phyloP scores from a whole-genome alignment of 768 basidiomycete species.

The Mycena belliarum region DNA sequence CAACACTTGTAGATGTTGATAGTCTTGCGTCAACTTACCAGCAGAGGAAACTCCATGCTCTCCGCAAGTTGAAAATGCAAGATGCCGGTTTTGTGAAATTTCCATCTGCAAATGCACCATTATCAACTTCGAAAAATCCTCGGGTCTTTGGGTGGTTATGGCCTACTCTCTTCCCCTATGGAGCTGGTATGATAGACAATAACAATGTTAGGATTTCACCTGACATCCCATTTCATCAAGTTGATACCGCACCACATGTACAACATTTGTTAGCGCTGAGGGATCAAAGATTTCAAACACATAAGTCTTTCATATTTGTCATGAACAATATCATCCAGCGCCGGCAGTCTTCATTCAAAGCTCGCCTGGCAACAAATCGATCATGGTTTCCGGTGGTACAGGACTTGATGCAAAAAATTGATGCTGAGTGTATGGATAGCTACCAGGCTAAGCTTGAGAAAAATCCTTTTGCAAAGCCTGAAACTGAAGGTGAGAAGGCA shows the following conservation, averaged over 20 bases:
- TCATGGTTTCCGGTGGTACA: too few species aligned
- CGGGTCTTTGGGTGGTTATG: slow-evolving; percentile 20
- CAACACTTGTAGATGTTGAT: slow-evolving; percentile 21
- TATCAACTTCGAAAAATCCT: slow-evolving; percentile 19
- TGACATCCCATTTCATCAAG: slow-evolving; percentile 1
- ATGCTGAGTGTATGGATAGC: too few species aligned
- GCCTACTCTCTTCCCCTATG: slow-evolving; percentile 26
- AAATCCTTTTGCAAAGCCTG: too few species aligned
- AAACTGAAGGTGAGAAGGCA: too few species aligned
- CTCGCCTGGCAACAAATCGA: too few species aligned
- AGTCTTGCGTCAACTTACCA: slow-evolving; percentile 13
- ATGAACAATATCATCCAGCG: background rate
- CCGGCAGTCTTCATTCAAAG: too few species aligned
- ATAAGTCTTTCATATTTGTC: slow-evolving; percentile 18
- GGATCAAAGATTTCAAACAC: slow-evolving; percentile 17
- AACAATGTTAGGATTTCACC: slow-evolving; percentile 1
- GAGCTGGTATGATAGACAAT: slow-evolving; percentile 24
- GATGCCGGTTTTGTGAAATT: slow-evolving; percentile 18
- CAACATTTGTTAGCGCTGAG: slow-evolving; percentile 7
- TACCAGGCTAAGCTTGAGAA: too few species aligned
- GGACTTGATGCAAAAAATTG: too few species aligned
- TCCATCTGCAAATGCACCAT: slow-evolving; percentile 13
- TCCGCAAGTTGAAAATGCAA: slow-evolving; percentile 6
- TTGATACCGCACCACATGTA: background rate
- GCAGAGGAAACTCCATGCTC: slow-evolving; percentile 15